These are phyloP conservation scores for Ilyonectria robusta DNA, from an alignment of 2,329 filamentous ascomycete species.

Conservation along the genomic window DNA sequence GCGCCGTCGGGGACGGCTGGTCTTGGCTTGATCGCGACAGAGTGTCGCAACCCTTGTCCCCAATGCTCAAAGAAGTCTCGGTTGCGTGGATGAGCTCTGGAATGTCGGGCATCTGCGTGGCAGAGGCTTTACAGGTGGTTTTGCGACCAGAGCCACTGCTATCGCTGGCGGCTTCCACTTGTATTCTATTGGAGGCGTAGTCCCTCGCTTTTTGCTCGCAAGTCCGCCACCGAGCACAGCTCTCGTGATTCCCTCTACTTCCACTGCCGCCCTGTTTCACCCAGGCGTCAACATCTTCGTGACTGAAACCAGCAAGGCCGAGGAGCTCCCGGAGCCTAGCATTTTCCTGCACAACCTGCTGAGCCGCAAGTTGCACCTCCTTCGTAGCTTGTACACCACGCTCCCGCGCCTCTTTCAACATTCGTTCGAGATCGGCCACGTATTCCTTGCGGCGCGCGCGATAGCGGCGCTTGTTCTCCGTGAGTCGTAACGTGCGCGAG, in stretches of 20 bases:
- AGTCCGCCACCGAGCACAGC: neutral
- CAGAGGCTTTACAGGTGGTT: slow-evolving; percentile 1
- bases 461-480: slow-evolving; percentile 18
- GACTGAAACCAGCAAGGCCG: slow-evolving; percentile 7
- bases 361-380: slow-evolving; percentile 17
- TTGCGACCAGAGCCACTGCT: slow-evolving; percentile 5
- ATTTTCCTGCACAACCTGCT: slow-evolving; percentile 12
- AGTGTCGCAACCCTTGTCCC: neutral
- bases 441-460: slow-evolving; percentile 22
- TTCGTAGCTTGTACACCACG: slow-evolving; percentile 11
- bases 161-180: neutral
- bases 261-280: neutral
- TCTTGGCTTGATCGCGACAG: slow-evolving; percentile 4
- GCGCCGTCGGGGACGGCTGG: neutral
- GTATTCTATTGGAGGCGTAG: neutral
- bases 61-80: neutral
- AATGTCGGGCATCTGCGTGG: slow-evolving; percentile 5
- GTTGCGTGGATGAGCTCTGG: slow-evolving; percentile 3
- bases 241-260: neutral
- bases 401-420: slow-evolving; percentile 13
- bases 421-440: slow-evolving; percentile 19
- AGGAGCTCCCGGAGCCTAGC: slow-evolving; percentile 16
- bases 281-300: slow-evolving; percentile 15
- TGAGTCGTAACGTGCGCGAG: neutral
- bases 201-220: slow-evolving; percentile 11